Percentiles rank a stretch among this genome's conserved stretches.
Conservation (phyloP, 129 eudicot genomes). For the Rutidosis leptorrhynchoides region DNA sequence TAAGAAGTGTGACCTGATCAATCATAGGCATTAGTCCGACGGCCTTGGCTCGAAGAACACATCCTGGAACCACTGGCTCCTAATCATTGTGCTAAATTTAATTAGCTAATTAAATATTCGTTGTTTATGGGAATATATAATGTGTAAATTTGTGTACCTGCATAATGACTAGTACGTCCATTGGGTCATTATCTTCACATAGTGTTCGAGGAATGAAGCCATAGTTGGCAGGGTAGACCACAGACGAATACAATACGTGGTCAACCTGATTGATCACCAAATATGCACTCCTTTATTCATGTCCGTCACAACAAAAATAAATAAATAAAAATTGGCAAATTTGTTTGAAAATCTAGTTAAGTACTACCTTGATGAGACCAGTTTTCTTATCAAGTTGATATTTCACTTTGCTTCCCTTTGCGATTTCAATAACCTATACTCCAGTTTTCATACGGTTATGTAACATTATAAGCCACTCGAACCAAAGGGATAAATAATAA, state of each 20-base stretch:
- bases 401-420: slow-evolving; percentile 88
- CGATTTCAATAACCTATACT: slow-evolving; percentile 72
- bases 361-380: slow-evolving; percentile 74
- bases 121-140: background rate
- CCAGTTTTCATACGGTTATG: background rate
- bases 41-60: slow-evolving; percentile 89
- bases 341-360: background rate
- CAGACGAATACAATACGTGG: slow-evolving; percentile 74
- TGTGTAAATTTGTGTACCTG: slow-evolving; percentile 37
- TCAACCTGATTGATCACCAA: slow-evolving; percentile 50
- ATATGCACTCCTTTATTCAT: background rate
- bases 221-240: slow-evolving; percentile 86
- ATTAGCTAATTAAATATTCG: background rate
- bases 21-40: slow-evolving; percentile 97
- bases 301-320: background rate
- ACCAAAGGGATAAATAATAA: background rate
- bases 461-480: slow-evolving; percentile 7
- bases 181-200: slow-evolving; percentile 85
- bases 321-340: too few relatives aligned
- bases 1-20: slow-evolving; percentile 59
- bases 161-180: slow-evolving; percentile 84
- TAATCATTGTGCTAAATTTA: slow-evolving; percentile 11
- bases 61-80: slow-evolving; percentile 90
- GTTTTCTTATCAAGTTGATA: slow-evolving; percentile 89
- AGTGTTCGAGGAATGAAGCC: slow-evolving; percentile 87